Evolutionary conservation across 441 rosid species (phyloP).

Genomic region (Eruca vesicaria): DNA sequence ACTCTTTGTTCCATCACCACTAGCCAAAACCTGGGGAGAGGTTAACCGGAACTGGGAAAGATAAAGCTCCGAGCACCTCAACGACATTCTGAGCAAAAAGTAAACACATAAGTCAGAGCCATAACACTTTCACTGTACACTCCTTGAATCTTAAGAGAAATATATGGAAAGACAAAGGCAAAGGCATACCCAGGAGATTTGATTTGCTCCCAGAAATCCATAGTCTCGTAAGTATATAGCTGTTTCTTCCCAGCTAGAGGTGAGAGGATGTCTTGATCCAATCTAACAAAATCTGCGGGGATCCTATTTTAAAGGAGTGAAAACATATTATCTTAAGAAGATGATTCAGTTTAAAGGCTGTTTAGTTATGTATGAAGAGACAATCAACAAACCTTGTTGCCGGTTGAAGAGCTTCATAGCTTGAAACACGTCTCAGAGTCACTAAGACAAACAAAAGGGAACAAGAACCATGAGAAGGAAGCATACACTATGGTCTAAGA

Average conservation of each 20-base stretch:
- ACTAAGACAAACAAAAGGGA: slow-evolving; percentile 39
- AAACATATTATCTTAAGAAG: background rate
- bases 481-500: slow-evolving; percentile 3
- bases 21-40: slow-evolving; percentile 76
- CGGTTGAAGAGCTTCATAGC: slow-evolving; percentile 77
- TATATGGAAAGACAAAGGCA: slow-evolving; percentile 5
- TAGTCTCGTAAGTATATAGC: slow-evolving; percentile 77
- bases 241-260: slow-evolving; percentile 94
- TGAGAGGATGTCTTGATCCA: slow-evolving; percentile 92
- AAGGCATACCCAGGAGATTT: slow-evolving; percentile 82
- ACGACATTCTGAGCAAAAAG: slow-evolving; percentile 63
- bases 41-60: slow-evolving; percentile 75
- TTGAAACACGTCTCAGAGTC: slow-evolving; percentile 67
- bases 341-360: background rate
- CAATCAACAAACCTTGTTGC: slow-evolving; percentile 53
- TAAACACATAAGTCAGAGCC: slow-evolving; percentile 13
- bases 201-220: slow-evolving; percentile 96
- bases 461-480: background rate
- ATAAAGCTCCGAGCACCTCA: slow-evolving; percentile 80
- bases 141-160: background rate
- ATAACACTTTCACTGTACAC: slow-evolving; percentile 6
- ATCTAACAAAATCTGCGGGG: slow-evolving; percentile 74
- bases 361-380: background rate
- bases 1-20: slow-evolving; percentile 65
- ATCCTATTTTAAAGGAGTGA: slow-evolving; percentile 41